Base-by-base conservation (phyloP, 2,329 filamentous ascomycete genomes). In the Exserohilum turcica region DNA sequence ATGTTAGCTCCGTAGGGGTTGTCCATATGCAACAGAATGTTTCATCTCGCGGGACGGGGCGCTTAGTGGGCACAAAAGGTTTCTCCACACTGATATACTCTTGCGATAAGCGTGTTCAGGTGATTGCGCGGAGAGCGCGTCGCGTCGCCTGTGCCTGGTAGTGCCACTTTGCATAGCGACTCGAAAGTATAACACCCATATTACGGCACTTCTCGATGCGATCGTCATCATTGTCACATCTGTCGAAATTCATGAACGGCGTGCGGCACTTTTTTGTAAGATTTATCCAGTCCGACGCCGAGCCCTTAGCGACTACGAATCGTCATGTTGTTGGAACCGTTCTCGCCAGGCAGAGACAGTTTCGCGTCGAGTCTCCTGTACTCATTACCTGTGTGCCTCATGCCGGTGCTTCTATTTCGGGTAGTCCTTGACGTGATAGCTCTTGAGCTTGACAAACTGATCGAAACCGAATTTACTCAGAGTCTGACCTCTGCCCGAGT, bases 401-500 rank as follows among this genome's bases (percentile, higher is more conserved):
- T 65, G 56, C 44, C 54, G 36, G 38, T 21, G n/a, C 28, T 48
- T 60, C 62, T 73, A 83, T 76, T 83, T 83, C 1, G 84, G 83
- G 68, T 86, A 85, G 50, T 95, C 86, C 79, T 97, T 97, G 73
- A 97, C 74, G 76, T 97, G 93, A 75, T 89, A 95, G 80, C 90
- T 96, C 86, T 97, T 97, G 67, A 96, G 82, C 82, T 94, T 96
- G 71, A 95, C 88, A 72, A 97, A 97, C 72, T 96, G 91, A 66
- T 97, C 93, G 71, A 95, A 97, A 9, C 93, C 93, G 69, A 92
- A 96, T 65, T 80, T 87, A 77, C 91, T 94, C 66, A 97, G 78
- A 8, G 92, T 97, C 65, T 92, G 88, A 18, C 93, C 93, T 75
- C 90, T 92, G 60, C 93, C 93, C 56, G 92, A 96, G 74, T 96